Evolutionary conservation across 106 monocot species (phyloP), one percentile per base, ranked within the genome.

Genomic region (Ottelia alismoides): DNA sequence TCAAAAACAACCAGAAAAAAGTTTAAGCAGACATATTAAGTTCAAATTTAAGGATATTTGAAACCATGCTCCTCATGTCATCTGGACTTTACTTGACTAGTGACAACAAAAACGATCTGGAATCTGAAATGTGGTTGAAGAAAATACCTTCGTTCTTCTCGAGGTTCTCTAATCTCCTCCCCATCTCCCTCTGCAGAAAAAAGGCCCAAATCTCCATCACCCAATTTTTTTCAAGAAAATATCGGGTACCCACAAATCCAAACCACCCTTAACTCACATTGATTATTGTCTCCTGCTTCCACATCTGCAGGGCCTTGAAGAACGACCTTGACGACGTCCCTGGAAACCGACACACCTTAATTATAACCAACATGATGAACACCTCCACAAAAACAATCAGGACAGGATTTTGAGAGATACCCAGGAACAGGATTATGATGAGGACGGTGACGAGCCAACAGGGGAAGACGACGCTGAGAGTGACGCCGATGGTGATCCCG

Each of bases 381-480:
- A 1, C 17, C 32, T 10, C 2, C 51, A 52, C 2, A 1, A 49
- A 53, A 25, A 25, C 20, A 5, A 9, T 17, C 28, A 1, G 18
- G 30, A 63, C 18, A 18, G 51, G 48, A 24, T 11, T 14, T 19
- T 28, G 22, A 28, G 21, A 48, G 45, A 52, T 29, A 96, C 96
- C 89, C 22, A 77, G 11, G 61, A 96, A 96, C 48, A 96, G 89
- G 31, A 96, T 70, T 51, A 96, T 85, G 60, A 96, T 96, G 58
- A 96, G 89, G 31, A 89, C 50, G 18, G 88, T 89, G 74, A 89
- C 89, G 53, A 96, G 89, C 96, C 96, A 96, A 49, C 77, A 96
- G 14, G 96, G 96, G 53, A 96, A 96, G 23, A 96, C 73, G 2
- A 96, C 85, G 46, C 96, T 96, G 27, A 96, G 89, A 10, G 78